These are phyloP conservation scores for Acmispon strigosus DNA, from an alignment of 306 rosid species.

Conservation along the genomic window DNA sequence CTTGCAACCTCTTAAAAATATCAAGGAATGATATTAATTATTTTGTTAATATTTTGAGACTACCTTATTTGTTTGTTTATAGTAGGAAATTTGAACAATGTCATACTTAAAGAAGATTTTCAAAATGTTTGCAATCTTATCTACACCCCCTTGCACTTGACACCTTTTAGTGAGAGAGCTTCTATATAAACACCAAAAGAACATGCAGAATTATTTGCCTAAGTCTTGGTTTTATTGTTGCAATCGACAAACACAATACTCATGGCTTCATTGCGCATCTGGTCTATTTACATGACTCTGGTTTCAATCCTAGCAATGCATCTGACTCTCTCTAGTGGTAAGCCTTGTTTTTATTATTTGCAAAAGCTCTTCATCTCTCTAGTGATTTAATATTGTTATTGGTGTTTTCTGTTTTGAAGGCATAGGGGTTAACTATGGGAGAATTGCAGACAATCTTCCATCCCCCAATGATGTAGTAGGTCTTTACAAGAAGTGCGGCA, in stretches of 20 bases:
- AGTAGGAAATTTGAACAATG: neutral
- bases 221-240: neutral
- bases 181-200: neutral
- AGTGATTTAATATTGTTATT: neutral
- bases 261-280: neutral
- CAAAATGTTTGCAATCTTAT: no score
- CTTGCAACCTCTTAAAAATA: no score
- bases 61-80: no score
- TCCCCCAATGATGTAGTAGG: neutral
- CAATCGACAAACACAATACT: neutral
- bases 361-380: neutral
- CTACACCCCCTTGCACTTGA: neutral
- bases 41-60: no score
- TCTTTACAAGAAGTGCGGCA: conserved; percentile 8
- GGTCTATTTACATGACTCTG: neutral
- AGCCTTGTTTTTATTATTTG: neutral
- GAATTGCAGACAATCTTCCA: conserved; percentile 16
- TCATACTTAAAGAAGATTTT: neutral
- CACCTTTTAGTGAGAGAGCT: neutral
- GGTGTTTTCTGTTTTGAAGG: neutral
- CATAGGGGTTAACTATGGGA: conserved; percentile 23
- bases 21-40: no score
- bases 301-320: neutral
- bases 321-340: neutral
- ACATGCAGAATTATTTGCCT: neutral